Percentiles rank a stretch among this genome's conserved stretches.
Conservation (phyloP, 2,329 filamentous ascomycete genomes). For the Fusarium burgessii region DNA sequence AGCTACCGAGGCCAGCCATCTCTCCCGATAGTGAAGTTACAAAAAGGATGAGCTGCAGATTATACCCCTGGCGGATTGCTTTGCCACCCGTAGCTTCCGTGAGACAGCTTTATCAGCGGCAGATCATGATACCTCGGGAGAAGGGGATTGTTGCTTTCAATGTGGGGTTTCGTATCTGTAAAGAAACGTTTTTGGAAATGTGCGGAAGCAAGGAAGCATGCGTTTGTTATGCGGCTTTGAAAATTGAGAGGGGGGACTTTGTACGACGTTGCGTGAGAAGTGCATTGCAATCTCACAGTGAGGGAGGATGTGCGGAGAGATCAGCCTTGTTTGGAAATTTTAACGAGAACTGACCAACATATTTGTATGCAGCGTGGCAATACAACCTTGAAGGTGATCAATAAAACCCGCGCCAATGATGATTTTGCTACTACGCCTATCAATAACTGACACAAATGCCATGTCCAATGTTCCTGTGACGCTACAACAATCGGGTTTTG, state of each 20-base stretch:
- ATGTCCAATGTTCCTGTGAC: slow-evolving; percentile 3
- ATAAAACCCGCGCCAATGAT: background rate
- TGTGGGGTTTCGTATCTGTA: slow-evolving; percentile 21
- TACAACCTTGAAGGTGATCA: background rate
- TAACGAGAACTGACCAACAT: background rate
- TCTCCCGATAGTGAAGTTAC: slow-evolving; percentile 15
- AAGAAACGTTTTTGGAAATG: slow-evolving; percentile 12
- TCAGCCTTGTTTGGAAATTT: slow-evolving; percentile 4
- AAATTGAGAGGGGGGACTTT: slow-evolving; percentile 6
- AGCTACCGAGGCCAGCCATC: background rate
- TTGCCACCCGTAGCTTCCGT: slow-evolving; percentile 25
- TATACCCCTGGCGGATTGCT: slow-evolving; percentile 28
- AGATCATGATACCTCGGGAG: background rate
- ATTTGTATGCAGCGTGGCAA: background rate
- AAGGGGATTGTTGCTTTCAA: slow-evolving; percentile 16
- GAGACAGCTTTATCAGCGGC: slow-evolving; percentile 7
- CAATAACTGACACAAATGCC: background rate
- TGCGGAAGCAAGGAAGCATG: background rate
- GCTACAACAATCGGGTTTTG: background rate
- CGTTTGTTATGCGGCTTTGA: background rate
- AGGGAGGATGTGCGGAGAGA: background rate
- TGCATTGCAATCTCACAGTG: background rate
- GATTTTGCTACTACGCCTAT: background rate
- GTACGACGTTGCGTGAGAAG: background rate
- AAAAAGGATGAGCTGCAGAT: slow-evolving; percentile 17